Percentiles rank a stretch among this genome's conserved stretches.
phyloP scores from a whole-genome alignment of 2,329 filamentous ascomycete species.

The Trichoderma hamatum region DNA sequence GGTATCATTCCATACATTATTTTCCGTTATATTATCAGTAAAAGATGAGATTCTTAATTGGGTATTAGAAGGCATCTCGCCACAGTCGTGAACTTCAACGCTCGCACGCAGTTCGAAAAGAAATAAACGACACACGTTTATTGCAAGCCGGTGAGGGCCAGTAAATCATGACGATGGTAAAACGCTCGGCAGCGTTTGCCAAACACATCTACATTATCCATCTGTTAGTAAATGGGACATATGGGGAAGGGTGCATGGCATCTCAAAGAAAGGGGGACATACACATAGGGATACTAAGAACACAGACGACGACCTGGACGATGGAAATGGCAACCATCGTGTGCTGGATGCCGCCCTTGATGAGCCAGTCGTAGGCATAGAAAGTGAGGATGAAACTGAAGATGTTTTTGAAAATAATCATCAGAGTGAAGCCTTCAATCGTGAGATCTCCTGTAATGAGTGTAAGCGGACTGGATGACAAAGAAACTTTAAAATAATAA shows the following conservation, averaged over 20 bases:
- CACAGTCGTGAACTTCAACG: not conserved
- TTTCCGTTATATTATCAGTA: not conserved
- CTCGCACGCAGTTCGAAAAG: not conserved
- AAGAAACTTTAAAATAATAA: not conserved
- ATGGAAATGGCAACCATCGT: slow-evolving; percentile 72
- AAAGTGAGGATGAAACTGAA: slow-evolving; percentile 87
- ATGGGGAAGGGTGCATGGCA: not conserved
- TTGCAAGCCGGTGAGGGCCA: slow-evolving; percentile 46
- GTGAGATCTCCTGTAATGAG: slow-evolving; percentile 66
- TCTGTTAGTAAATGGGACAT: not conserved
- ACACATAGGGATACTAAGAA: slow-evolving; percentile 77
- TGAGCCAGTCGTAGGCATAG: slow-evolving; percentile 82
- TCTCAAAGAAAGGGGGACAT: slow-evolving; percentile 50
- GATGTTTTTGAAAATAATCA: slow-evolving; percentile 93
- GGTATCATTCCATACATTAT: slow-evolving; percentile 10
- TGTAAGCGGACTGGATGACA: slow-evolving; percentile 22
- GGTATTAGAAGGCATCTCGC: not conserved
- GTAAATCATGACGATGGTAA: slow-evolving; percentile 73
- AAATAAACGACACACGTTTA: slow-evolving; percentile 27
- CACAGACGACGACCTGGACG: slow-evolving; percentile 77
- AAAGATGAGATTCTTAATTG: not conserved
- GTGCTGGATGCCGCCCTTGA: slow-evolving; percentile 60
- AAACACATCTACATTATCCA: slow-evolving; percentile 63
- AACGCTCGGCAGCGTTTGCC: slow-evolving; percentile 78
- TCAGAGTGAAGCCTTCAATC: slow-evolving; percentile 85